A percentile compares a stretch with the other conserved stretches of the same genome.
phyloP scores from a whole-genome alignment of 2,329 filamentous ascomycete species.

The Penicillium capsulatum region DNA sequence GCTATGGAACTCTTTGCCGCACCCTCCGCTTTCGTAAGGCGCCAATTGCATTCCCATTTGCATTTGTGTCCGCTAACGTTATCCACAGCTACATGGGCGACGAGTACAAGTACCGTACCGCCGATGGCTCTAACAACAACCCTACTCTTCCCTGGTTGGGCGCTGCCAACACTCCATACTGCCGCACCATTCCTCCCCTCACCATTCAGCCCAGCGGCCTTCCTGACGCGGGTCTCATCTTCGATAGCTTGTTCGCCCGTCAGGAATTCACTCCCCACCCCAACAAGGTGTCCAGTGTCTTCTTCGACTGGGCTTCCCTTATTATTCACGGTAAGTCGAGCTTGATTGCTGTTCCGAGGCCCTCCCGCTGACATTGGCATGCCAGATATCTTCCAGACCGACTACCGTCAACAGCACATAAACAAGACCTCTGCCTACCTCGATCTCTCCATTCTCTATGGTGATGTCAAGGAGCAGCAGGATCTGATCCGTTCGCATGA shows the following conservation, averaged over 20 bases:
- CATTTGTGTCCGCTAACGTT: constrained; percentile 7
- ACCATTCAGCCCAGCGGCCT: constrained; percentile 59
- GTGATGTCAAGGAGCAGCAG: constrained; percentile 53
- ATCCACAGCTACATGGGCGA: constrained; percentile 43
- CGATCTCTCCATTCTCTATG: constrained; percentile 68
- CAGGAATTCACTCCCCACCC: constrained; percentile 52
- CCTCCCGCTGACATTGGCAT: constrained; percentile 2
- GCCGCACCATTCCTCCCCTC: constrained; percentile 59
- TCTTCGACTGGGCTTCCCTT: constrained; percentile 70
- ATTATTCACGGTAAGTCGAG: constrained; percentile 60
- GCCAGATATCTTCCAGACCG: constrained; percentile 65
- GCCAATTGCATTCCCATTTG: background rate
- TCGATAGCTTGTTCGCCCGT: constrained; percentile 44
- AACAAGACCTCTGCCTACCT: constrained; percentile 69
- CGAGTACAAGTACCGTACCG: constrained; percentile 61
- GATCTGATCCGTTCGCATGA: constrained; percentile 58
- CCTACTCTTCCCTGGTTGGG: constrained; percentile 62
- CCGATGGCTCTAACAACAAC: constrained; percentile 71
- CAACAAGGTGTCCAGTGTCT: constrained; percentile 66
- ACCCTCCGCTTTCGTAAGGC: constrained; percentile 63
- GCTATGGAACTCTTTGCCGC: constrained; percentile 68
- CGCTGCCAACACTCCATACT: constrained; percentile 64
- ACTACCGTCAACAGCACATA: constrained; percentile 55
- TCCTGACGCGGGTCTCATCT: constrained; percentile 58
- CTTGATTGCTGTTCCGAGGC: background rate